Evolutionary conservation across 345 rosid genomes (phyloP).

Genomic region (Pistacia atlantica): DNA sequence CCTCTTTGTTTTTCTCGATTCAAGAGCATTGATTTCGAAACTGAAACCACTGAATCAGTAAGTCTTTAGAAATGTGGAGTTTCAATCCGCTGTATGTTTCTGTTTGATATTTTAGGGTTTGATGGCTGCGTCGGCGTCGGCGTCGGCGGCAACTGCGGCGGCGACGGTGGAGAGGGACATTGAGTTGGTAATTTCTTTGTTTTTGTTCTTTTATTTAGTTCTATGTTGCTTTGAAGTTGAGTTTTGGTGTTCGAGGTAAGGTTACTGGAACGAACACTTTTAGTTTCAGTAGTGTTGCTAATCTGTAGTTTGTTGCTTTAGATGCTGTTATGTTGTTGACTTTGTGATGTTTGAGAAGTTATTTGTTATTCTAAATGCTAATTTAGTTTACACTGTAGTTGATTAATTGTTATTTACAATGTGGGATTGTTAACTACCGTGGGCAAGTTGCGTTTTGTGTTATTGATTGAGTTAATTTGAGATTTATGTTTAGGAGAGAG

Average conservation of each 20-base stretch:
- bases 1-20: constrained; percentile 20
- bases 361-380: background rate
- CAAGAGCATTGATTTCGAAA: background rate
- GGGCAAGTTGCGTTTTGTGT: background rate
- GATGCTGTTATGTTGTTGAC: background rate
- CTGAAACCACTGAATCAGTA: background rate
- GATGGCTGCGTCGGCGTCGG: constrained; percentile 35
- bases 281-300: background rate
- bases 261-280: background rate
- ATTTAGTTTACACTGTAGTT: background rate
- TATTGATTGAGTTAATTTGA: background rate
- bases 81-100: constrained; percentile 3
- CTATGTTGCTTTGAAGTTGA: background rate
- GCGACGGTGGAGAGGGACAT: constrained; percentile 55
- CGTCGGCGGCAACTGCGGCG: constrained; percentile 35
- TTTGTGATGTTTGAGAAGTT: background rate
- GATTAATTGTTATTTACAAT: background rate
- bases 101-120: constrained; percentile 15
- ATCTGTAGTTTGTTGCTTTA: background rate
- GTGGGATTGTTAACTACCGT: background rate
- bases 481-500: background rate
- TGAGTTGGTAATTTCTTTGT: constrained; percentile 47
- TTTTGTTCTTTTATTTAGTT: background rate
- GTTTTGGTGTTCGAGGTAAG: background rate
- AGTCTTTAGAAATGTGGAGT: constrained; percentile 10